Evolutionary conservation across 257 asterid species (phyloP).

Genomic region (Solanum sejunctum): DNA sequence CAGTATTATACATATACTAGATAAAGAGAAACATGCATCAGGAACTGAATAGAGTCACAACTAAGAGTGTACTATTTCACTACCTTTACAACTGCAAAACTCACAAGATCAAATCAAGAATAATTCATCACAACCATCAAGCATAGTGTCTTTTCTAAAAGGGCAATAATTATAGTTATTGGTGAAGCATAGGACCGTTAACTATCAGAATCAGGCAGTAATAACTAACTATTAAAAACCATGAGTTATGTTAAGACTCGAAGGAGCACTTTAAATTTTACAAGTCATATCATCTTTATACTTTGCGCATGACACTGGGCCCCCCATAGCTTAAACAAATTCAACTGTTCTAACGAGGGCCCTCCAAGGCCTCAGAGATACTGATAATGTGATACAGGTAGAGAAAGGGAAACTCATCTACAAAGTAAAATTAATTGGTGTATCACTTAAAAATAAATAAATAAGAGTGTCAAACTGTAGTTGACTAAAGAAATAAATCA

Average conservation of each 20-base stretch:
- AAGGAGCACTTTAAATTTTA: background rate
- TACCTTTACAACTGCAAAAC: background rate
- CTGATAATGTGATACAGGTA: no score
- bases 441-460: no score
- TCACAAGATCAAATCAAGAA: background rate
- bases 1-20: no score
- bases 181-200: conserved; percentile 7
- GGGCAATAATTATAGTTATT: background rate
- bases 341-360: conserved; percentile 20
- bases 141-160: background rate
- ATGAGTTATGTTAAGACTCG: conserved; percentile 4
- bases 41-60: background rate
- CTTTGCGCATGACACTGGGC: conserved; percentile 12
- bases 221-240: background rate
- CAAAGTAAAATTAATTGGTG: no score
- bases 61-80: background rate
- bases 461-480: no score
- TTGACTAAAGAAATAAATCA: no score
- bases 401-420: no score
- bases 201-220: conserved; percentile 1
- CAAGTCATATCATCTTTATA: background rate
- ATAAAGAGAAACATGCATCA: background rate
- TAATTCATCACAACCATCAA: background rate
- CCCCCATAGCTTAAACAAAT: conserved; percentile 7
- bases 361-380: conserved; percentile 7